These are phyloP conservation scores for Colletotrichum theobromicola DNA, from an alignment of 2,329 filamentous ascomycete genomes.

Conservation along the genomic window DNA sequence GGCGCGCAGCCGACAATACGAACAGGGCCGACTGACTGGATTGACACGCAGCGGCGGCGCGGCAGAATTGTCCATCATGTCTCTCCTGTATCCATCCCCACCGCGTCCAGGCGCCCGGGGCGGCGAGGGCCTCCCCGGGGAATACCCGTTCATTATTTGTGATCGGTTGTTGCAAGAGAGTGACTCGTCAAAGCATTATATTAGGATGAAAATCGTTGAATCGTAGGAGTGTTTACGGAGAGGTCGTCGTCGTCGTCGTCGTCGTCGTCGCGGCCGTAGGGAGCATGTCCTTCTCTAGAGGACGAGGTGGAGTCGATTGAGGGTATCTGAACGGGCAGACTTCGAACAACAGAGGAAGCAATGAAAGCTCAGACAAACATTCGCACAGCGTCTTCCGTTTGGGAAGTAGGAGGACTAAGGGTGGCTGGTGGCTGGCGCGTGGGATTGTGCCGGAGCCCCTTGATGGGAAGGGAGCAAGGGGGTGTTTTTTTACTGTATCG, in stretches of 20 bases:
- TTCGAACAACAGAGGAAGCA: background rate
- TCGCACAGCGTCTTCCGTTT: background rate
- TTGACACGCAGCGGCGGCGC: slow-evolving; percentile 58
- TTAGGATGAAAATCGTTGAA: slow-evolving; percentile 5
- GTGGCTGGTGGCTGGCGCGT: slow-evolving; percentile 16
- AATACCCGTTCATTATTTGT: slow-evolving; percentile 44
- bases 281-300: slow-evolving; percentile 3
- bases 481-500: background rate
- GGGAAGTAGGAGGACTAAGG: background rate
- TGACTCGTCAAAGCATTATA: slow-evolving; percentile 22
- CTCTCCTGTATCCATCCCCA: slow-evolving; percentile 63
- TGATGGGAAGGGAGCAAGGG: slow-evolving; percentile 6
- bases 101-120: slow-evolving; percentile 39
- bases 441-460: slow-evolving; percentile 15
- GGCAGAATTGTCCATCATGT: slow-evolving; percentile 59
- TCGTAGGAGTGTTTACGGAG: background rate
- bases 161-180: background rate
- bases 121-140: slow-evolving; percentile 33
- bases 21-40: slow-evolving; percentile 51
- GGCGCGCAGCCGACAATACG: background rate
- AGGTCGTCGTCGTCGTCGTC: background rate
- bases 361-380: background rate
- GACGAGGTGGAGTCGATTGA: background rate
- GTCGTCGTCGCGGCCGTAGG: slow-evolving; percentile 2
- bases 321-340: background rate